A percentile compares a stretch with the other conserved stretches of the same genome.
Conservation (phyloP, 2,329 filamentous ascomycete genomes). For the Xylariaceae sp. region DNA sequence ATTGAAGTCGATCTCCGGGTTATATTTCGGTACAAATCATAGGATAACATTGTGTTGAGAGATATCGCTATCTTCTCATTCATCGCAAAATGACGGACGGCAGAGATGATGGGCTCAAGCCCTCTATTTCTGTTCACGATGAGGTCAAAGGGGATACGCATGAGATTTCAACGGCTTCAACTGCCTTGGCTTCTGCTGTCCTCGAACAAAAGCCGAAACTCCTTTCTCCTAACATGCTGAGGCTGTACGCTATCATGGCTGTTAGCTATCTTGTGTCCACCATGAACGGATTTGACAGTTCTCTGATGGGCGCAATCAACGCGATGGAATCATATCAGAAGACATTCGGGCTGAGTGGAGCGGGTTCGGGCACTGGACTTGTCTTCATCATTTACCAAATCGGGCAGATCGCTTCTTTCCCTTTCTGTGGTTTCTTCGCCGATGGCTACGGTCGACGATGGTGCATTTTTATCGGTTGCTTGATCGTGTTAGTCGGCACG, state of each 20-base stretch:
- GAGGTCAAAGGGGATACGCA: conserved; percentile 23
- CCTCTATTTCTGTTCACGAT: conserved; percentile 16
- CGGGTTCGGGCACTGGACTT: conserved; percentile 44
- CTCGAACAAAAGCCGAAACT: conserved; percentile 33
- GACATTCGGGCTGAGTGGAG: conserved; percentile 45
- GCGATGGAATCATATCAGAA: conserved; percentile 48
- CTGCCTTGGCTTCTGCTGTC: conserved; percentile 32
- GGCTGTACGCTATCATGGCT: conserved; percentile 36
- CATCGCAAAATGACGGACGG: conserved; percentile 13
- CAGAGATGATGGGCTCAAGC: conserved; percentile 16
- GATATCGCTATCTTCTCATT: too few species aligned
- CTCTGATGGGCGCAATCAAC: conserved; percentile 49
- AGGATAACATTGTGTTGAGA: too few species aligned
- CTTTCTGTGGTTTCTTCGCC: conserved; percentile 47
- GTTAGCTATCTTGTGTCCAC: conserved; percentile 43
- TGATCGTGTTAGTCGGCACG: conserved; percentile 49
- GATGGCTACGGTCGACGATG: conserved; percentile 51
- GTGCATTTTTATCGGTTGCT: conserved; percentile 53
- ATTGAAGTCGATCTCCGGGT: too few species aligned
- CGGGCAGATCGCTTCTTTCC: conserved; percentile 48
- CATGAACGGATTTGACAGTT: conserved; percentile 57
- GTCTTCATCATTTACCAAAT: conserved; percentile 47
- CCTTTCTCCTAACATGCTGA: conserved; percentile 32
- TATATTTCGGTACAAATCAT: too few species aligned
- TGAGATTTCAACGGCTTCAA: conserved; percentile 35